Evolutionary conservation across 1,284 basidiomycete species (phyloP).

Genomic region (Erythrobasidium hasegawianum): DNA sequence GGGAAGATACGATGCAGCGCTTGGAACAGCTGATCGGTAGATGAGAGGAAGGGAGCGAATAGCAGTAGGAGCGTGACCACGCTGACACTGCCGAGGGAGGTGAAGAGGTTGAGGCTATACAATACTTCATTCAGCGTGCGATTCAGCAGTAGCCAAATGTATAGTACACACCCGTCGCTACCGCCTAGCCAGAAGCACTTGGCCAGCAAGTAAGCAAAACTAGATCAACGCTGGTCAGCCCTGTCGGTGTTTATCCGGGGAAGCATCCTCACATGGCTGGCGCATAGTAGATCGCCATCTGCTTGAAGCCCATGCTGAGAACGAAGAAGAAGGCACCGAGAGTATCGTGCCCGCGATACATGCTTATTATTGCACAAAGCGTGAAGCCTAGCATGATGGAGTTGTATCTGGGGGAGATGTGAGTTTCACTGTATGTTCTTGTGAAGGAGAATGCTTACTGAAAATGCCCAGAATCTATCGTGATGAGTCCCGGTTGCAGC

Average conservation of each 20-base stretch:
- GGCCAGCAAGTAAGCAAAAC: slow-evolving; percentile 68
- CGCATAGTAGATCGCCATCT: slow-evolving; percentile 91
- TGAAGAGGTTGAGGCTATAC: slow-evolving; percentile 62
- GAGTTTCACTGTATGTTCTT: not conserved
- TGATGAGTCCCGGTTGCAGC: slow-evolving; percentile 74
- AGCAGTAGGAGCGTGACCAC: slow-evolving; percentile 61
- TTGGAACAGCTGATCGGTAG: slow-evolving; percentile 58
- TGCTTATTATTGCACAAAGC: slow-evolving; percentile 8
- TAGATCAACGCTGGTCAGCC: slow-evolving; percentile 7
- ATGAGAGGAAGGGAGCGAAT: slow-evolving; percentile 68
- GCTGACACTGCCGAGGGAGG: slow-evolving; percentile 59
- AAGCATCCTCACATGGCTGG: slow-evolving; percentile 70
- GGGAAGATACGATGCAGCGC: slow-evolving; percentile 82
- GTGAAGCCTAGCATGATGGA: slow-evolving; percentile 61
- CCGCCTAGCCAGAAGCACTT: slow-evolving; percentile 72
- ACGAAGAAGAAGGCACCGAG: slow-evolving; percentile 75
- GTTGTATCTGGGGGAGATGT: slow-evolving; percentile 55
- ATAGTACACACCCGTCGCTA: slow-evolving; percentile 59
- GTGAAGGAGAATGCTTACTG: slow-evolving; percentile 61
- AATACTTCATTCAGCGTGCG: not conserved
- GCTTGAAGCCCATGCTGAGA: slow-evolving; percentile 81
- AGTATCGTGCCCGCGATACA: slow-evolving; percentile 65
- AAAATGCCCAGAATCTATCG: slow-evolving; percentile 89
- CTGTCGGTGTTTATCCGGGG: too few species aligned
- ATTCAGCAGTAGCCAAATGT: too few species aligned